phyloP scores from a whole-genome alignment of 2,329 filamentous ascomycete genomes.

The Fusarium bactridioides region DNA sequence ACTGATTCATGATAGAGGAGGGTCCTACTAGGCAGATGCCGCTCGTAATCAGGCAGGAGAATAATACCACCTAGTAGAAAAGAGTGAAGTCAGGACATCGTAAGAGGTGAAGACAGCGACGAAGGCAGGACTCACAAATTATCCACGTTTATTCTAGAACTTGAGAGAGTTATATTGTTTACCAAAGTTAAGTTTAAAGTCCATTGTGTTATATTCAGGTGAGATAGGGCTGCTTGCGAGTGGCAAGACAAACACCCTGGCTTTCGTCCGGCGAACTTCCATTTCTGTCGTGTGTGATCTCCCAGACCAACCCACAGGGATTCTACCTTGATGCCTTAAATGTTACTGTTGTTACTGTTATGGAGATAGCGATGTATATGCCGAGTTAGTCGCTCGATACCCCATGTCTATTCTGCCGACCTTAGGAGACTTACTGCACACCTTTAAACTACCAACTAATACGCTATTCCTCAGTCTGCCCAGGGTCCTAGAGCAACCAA shows the following conservation, averaged over 20 bases:
- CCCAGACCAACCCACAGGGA: neutral
- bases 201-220: fast-evolving
- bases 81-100: fast-evolving
- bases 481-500: too few relatives aligned
- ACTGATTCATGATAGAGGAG: neutral
- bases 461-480: too few relatives aligned
- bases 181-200: neutral
- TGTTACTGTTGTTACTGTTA: neutral
- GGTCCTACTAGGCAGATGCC: neutral
- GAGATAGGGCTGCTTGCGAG: too few relatives aligned
- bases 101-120: fast-evolving
- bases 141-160: fast-evolving
- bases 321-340: fast-evolving
- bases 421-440: too few relatives aligned
- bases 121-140: neutral
- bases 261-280: neutral
- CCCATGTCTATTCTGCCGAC: too few relatives aligned
- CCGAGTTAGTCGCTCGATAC: fast-evolving
- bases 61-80: neutral
- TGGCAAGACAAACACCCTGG: neutral
- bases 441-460: too few relatives aligned
- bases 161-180: neutral
- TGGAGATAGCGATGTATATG: fast-evolving
- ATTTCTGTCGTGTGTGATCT: neutral
- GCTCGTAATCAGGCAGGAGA: neutral